phyloP scores from a whole-genome alignment of 2,329 filamentous ascomycete species.

The Aureobasidium lini region DNA sequence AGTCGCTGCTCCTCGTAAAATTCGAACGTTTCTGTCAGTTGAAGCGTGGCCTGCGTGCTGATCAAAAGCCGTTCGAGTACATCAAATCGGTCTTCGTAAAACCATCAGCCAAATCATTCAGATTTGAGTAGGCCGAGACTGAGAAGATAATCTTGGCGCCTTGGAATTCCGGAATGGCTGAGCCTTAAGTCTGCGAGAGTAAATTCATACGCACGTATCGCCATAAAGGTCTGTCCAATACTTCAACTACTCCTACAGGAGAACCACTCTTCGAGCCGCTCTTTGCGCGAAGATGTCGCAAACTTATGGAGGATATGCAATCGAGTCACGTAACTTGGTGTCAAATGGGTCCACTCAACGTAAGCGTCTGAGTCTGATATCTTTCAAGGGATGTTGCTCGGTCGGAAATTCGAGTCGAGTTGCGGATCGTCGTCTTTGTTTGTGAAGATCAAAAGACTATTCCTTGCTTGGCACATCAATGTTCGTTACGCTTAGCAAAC shows the following conservation, averaged over 20 bases:
- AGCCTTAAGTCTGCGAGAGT: neutral
- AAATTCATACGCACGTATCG: conserved; percentile 9
- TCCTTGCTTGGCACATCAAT: neutral
- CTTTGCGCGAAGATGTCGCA: neutral
- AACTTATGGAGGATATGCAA: neutral
- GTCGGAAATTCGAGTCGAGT: conserved; percentile 3
- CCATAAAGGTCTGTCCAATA: neutral
- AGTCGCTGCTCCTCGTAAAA: neutral
- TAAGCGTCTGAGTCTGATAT: neutral
- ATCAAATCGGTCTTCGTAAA: neutral
- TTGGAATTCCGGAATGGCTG: neutral
- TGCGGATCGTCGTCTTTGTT: neutral
- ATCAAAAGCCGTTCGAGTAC: neutral
- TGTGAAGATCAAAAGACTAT: conserved; percentile 9
- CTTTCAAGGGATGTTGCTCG: neutral
- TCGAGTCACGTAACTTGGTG: neutral
- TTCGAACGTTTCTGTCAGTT: neutral
- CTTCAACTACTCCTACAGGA: neutral
- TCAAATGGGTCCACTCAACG: neutral
- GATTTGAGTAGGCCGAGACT: neutral
- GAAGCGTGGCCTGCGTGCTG: neutral
- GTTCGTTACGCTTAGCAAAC: neutral
- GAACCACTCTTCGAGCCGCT: neutral
- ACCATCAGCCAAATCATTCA: neutral
- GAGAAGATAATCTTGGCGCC: neutral